Base-by-base conservation (phyloP, 768 basidiomycete species). In the Tulasnella calospora region DNA sequence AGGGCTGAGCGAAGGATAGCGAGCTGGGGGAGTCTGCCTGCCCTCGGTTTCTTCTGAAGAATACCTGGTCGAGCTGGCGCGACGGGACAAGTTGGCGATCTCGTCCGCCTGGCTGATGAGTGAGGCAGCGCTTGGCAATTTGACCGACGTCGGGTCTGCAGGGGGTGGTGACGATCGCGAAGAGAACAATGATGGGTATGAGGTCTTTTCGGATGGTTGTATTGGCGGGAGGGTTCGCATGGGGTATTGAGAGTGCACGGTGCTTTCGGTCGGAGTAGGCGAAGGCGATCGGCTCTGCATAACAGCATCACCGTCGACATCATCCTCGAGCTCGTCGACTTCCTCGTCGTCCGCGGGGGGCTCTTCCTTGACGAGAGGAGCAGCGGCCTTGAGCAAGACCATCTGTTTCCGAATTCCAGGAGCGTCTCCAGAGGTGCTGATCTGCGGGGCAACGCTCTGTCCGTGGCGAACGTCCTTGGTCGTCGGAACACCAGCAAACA, bases 91-190 rank as follows among this genome's bases (percentile, higher is more conserved):
- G 27, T 35, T 57, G 61, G 61, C 77, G 41, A 78, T 44, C 70
- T 78, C 67, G 40, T 71, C 77, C 40, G 77, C 77, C 41, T 78
- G n/a, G 46, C 40, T 76, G 71, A 79, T 61, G 23, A 79, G 35
- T n/a, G 75, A 79, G 10, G 72, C 79, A 3, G 74, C 61, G 27
- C 73, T 76, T 40, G 73, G 78, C 30, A 79, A 27, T 13, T 23
- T 71, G 75, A 78, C 57, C 2, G 55, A 77, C 30, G 61, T 30
- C 2, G 61, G 41, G 44, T 36, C 33, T 2, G 46, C 21, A 57
- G 74, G 74, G 2, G 47, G 74, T 33, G 74, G 57, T 23, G 74
- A 67, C 12, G 57, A n/a, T 21, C 36, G n/a, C 47, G 74, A 36
- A 38, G 74, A 75, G 38, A 72, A 72, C 38, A 72, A 30, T 21